Conservation (phyloP, 2,329 filamentous ascomycete species). For the Claviceps purpurea region DNA sequence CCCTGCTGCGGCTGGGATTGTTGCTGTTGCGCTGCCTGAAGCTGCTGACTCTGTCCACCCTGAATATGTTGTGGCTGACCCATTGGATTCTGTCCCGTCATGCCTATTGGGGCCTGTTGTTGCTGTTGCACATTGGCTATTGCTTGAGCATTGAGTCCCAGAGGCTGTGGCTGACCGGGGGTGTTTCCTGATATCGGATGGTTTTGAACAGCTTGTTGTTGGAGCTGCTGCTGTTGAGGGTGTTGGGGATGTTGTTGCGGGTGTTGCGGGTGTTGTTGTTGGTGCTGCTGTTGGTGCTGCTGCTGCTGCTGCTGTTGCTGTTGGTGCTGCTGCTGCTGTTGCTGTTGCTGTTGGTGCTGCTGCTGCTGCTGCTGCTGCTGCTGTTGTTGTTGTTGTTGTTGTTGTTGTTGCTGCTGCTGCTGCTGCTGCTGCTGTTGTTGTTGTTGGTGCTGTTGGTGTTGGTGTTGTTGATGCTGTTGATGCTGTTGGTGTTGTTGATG, state of each 20-base stretch:
- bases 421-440: conserved; percentile 26
- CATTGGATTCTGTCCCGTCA: conserved; percentile 7
- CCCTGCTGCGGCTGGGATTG: conserved; percentile 30
- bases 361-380: conserved; percentile 30
- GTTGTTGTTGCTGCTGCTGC: conserved; percentile 26
- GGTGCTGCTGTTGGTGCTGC: conserved; percentile 25
- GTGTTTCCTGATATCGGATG: conserved; percentile 28
- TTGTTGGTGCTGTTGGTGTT: conserved; percentile 23
- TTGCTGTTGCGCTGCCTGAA: conserved; percentile 23
- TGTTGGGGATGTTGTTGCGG: conserved; percentile 26
- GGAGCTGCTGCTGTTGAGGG: conserved; percentile 20
- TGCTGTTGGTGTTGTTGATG: conserved; percentile 23
- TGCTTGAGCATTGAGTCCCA: conserved; percentile 34
- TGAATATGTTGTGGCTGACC: conserved; percentile 11
- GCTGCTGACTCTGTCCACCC: conserved; percentile 9
- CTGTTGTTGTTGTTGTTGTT: conserved; percentile 32
- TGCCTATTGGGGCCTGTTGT: conserved; percentile 8
- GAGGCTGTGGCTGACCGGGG: conserved; percentile 25
- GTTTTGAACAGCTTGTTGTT: conserved; percentile 21
- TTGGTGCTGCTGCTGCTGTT: conserved; percentile 20
- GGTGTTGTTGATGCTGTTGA: conserved; percentile 22
- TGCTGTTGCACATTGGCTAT: conserved; percentile 25
- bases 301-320: conserved; percentile 30
- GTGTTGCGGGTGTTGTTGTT: conserved; percentile 33
- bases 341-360: conserved; percentile 30